Evolutionary conservation across 805 yeast genomes (phyloP), one percentile per base, ranked within the genome.

Genomic region (Candida ascalaphidarum): DNA sequence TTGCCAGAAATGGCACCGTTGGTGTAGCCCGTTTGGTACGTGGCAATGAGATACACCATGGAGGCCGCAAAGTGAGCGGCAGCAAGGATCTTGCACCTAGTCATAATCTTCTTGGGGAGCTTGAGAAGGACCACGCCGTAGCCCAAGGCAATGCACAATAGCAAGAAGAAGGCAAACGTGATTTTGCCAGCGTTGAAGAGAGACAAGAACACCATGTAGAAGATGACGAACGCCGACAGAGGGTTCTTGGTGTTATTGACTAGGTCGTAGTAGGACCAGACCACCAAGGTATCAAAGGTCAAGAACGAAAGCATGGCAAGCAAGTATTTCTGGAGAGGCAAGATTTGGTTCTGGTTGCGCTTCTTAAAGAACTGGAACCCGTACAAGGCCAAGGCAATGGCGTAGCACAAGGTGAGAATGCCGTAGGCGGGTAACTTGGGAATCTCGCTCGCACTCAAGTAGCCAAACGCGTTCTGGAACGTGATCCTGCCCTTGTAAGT

Each of bases 81-180:
- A 7, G 68, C 68, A 23, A 63, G 44, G n/a, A 63, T 49, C 36
- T 63, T 63, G 41, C 65, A 57, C 32, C 45, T 75, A 44, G 77
- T 63, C 95, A 92, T 84, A 17, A 68, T 46, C 31, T 74, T 72
- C 51, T 74, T 73, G 26, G 86, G 82, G 35, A 92, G 68, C 37
- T 86, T 80, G 25, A 95, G 86, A 47, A 74, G 76, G 27, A 92
- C 97, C 26, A 92, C 86, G 37, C 97, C 96, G 56, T 88, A 92
- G 22, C 99, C 99, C 40, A 88, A 64, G 10, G 94, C 70, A 31
- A 92, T 89, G 43, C 85, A 79, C 39, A 89, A 64, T 31, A 92
- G 64, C 44, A 92, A 60, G 60, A 89, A 92, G 56, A 89, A 81
- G 6, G 96, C 82, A 51, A 85, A 83, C 1, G 96, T 78, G 29